phyloP scores from a whole-genome alignment of 2,329 filamentous ascomycete species.

The Xylaria sp. region DNA sequence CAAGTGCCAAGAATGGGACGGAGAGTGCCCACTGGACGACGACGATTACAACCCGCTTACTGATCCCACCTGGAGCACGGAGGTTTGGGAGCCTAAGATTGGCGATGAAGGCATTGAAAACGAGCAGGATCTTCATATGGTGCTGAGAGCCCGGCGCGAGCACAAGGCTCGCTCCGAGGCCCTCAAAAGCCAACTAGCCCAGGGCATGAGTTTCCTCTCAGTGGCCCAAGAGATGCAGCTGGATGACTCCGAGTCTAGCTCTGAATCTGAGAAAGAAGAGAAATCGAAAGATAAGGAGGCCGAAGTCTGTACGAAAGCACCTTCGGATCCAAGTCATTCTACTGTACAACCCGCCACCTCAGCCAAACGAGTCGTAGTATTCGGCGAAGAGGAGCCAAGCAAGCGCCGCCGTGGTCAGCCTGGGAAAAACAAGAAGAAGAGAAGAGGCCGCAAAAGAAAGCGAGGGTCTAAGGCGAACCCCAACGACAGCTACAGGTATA shows the following conservation, averaged over 20 bases:
- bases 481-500: constrained; percentile 15
- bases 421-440: constrained; percentile 16
- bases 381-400: neutral
- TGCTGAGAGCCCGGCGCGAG: constrained; percentile 30
- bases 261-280: neutral
- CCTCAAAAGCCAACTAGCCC: constrained; percentile 1
- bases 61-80: constrained; percentile 25
- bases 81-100: constrained; percentile 40
- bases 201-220: neutral
- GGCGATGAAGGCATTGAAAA: constrained; percentile 41
- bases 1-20: constrained; percentile 21
- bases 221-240: constrained; percentile 2
- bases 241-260: neutral
- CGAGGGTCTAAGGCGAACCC: neutral
- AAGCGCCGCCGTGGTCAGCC: neutral
- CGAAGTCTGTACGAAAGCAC: neutral
- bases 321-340: neutral
- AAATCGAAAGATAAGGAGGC: neutral
- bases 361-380: constrained; percentile 13
- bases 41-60: constrained; percentile 25
- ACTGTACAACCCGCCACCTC: neutral
- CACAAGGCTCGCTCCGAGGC: constrained; percentile 12
- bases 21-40: constrained; percentile 27
- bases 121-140: constrained; percentile 35
- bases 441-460: constrained; percentile 3